Conservation (phyloP, 208 protist species). For the Wallacemonas sp. region DNA sequence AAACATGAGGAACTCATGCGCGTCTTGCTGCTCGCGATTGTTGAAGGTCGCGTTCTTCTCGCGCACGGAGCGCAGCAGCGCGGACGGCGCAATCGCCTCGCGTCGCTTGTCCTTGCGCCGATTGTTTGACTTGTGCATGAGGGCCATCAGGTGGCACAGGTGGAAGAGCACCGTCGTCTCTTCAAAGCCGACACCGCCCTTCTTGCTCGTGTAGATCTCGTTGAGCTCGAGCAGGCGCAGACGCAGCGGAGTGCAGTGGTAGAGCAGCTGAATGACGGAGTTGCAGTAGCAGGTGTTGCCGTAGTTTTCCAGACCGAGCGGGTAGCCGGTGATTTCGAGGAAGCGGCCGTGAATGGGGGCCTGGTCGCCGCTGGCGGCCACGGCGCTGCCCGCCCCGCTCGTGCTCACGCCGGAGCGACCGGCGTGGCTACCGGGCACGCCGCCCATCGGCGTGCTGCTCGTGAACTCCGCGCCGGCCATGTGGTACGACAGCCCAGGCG, state of each 20-base stretch:
- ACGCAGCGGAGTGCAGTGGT: conserved; percentile 87
- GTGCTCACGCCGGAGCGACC: background rate
- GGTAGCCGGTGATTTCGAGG: conserved; percentile 74
- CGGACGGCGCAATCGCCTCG: conserved; percentile 37
- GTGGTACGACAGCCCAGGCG: conserved; percentile 6
- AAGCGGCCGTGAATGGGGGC: conserved; percentile 57
- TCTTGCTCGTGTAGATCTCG: conserved; percentile 56
- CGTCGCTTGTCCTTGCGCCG: conserved; percentile 40
- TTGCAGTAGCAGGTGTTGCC: conserved; percentile 93
- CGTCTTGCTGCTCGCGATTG: conserved; percentile 88
- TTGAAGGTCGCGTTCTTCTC: conserved; percentile 68
- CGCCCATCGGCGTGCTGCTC: background rate
- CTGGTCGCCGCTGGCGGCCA: conserved; percentile 3
- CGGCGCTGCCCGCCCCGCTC: conserved; percentile 1
- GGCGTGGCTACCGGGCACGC: background rate
- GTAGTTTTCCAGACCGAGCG: conserved; percentile 88
- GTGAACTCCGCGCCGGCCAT: conserved; percentile 9
- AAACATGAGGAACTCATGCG: conserved; percentile 91
- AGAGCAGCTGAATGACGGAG: conserved; percentile 89
- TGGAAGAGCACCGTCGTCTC: conserved; percentile 62
- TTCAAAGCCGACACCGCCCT: conserved; percentile 61
- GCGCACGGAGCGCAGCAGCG: conserved; percentile 52
- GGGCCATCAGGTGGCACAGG: conserved; percentile 67
- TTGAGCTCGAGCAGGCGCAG: conserved; percentile 75
- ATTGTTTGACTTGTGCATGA: conserved; percentile 90